These are phyloP conservation scores for Lithocarpus polystachyus DNA, from an alignment of 306 rosid genomes.

Conservation along the genomic window DNA sequence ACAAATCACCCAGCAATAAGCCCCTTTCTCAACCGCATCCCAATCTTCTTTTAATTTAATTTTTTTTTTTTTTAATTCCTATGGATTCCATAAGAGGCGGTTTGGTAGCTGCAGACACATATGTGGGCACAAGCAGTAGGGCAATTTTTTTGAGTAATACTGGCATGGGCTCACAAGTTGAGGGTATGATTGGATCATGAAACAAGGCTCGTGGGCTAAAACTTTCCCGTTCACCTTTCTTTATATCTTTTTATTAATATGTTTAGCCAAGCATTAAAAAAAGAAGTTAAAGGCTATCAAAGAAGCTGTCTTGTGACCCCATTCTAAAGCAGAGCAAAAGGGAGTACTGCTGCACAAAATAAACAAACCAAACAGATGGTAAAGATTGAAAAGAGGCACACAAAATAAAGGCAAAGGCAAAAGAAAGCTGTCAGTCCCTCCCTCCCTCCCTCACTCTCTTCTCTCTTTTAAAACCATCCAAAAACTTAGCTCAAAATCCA, in stretches of 20 bases:
- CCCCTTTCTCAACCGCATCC: not conserved
- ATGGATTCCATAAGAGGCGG: slow-evolving; percentile 40
- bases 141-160: slow-evolving; percentile 7
- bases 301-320: slow-evolving; percentile 49
- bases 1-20: slow-evolving; percentile 24
- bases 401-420: slow-evolving; percentile 43
- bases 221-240: slow-evolving; percentile 35
- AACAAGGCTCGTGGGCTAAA: slow-evolving; percentile 69
- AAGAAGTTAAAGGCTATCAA: slow-evolving; percentile 16
- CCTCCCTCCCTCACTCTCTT: slow-evolving; percentile 10
- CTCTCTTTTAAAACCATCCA: slow-evolving; percentile 47
- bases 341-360: slow-evolving; percentile 20
- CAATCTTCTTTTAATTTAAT: not conserved
- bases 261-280: slow-evolving; percentile 5
- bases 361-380: slow-evolving; percentile 26
- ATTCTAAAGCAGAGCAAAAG: slow-evolving; percentile 39
- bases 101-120: slow-evolving; percentile 34
- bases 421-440: slow-evolving; percentile 52
- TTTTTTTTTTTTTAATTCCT: slow-evolving; percentile 1
- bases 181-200: slow-evolving; percentile 66
- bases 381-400: slow-evolving; percentile 18
- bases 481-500: slow-evolving; percentile 6
- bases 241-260: slow-evolving; percentile 13
- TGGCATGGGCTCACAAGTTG: slow-evolving; percentile 57
- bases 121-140: slow-evolving; percentile 23